These are phyloP conservation scores for Cydonia oblonga DNA, from an alignment of 331 rosid genomes.

Conservation along the genomic window DNA sequence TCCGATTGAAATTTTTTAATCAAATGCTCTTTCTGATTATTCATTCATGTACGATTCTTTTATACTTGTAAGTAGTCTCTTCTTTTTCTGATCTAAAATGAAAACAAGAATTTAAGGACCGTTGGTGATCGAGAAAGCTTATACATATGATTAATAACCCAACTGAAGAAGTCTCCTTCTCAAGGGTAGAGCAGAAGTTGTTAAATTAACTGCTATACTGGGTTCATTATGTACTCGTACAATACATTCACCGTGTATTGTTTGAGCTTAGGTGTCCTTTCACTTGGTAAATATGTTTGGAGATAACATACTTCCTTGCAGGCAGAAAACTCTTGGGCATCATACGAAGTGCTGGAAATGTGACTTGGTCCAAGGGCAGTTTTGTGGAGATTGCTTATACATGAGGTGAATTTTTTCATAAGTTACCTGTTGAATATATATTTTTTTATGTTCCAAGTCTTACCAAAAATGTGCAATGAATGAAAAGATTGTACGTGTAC, in stretches of 20 bases:
- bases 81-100: background rate
- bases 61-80: background rate
- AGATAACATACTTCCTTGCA: constrained; percentile 26
- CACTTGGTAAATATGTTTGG: background rate
- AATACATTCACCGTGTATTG: background rate
- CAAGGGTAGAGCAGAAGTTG: background rate
- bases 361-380: constrained; percentile 42
- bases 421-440: background rate
- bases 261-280: background rate
- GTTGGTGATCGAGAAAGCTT: background rate
- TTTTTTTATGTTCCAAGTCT: background rate
- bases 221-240: background rate
- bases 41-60: background rate
- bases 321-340: constrained; percentile 54
- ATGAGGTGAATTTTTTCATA: constrained; percentile 31
- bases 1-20: background rate
- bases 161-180: background rate
- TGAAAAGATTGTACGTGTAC: background rate
- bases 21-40: background rate
- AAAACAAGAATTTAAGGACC: background rate
- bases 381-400: constrained; percentile 91
- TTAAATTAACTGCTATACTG: background rate
- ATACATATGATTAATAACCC: background rate
- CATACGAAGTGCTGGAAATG: constrained; percentile 50
- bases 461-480: background rate